Conservation (phyloP, 73 alveolate species). For the Symbiodinium natans region DNA sequence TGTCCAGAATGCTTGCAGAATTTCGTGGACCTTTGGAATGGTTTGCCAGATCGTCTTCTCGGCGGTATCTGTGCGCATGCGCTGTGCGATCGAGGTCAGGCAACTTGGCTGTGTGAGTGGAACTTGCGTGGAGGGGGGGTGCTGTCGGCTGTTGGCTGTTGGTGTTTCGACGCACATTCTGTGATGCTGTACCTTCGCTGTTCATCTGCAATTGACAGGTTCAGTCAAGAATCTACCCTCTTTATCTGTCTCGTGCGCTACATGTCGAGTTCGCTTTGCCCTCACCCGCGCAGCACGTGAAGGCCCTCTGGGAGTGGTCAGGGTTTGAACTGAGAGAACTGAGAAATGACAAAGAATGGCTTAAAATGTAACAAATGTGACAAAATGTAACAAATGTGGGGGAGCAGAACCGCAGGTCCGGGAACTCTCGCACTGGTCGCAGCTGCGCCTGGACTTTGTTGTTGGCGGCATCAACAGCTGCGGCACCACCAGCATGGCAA, state of each 20-base stretch:
- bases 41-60: background rate
- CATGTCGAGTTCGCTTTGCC: background rate
- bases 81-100: background rate
- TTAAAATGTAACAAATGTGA: too few species aligned
- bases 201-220: too few species aligned
- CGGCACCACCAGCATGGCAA: background rate
- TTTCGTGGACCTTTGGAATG: background rate
- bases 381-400: too few species aligned
- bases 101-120: background rate
- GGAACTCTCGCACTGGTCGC: constrained; percentile 69
- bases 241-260: background rate
- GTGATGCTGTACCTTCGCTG: too few species aligned
- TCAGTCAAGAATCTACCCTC: background rate
- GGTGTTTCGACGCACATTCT: too few species aligned
- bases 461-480: background rate
- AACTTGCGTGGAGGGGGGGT: background rate
- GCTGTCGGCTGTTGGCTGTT: background rate
- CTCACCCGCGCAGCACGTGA: background rate
- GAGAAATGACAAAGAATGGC: too few species aligned
- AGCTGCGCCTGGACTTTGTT: background rate
- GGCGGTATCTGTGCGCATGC: background rate
- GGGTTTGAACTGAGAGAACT: too few species aligned
- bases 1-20: background rate
- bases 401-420: background rate
- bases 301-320: too few species aligned